Evolutionary conservation across 1,284 basidiomycete species (phyloP), one percentile per base, ranked within the genome.

Genomic region (Apiotrichum gracile): DNA sequence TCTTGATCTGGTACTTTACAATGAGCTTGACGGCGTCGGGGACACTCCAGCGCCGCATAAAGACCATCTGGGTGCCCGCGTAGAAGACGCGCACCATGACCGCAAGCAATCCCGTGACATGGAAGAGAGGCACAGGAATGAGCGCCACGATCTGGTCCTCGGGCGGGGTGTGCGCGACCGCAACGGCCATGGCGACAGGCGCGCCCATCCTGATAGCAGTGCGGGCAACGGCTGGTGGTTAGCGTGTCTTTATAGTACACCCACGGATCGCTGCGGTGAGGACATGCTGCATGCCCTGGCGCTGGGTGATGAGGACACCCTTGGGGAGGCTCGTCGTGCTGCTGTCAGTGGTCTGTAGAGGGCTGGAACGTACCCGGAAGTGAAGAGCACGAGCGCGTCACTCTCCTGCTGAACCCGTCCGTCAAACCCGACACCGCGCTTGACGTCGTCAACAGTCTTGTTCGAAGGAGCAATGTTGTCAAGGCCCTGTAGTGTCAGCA

Each of bases 301-400:
- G 52, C 50, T 58, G 57, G 16, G 57, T 54, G 50, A 52, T 52
- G 25, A 58, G 31, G 13, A 58, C 57, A 25, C 47, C 57, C 52
- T 58, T 58, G 17, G 57, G 57, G n/a, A 54, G 43, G 16, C 31
- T 38, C 13, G 57, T 58, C 1, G 57, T 58, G 21, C 55, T 49
- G 35, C 5, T 6, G 52, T 54, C 46, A 53, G 46, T 13, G 1
- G 6, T 9, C 9, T n/a, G 35, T 37, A 5, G 29, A 14, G 16
- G 21, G n/a, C n/a, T 13, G 3, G 14, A 24, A 26, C 49, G 16
- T 17, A 55, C 54, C 54, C 57, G 5, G 57, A 59, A 9, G 71
- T 68, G 54, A 70, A 73, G 58, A 72, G 68, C 35, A 72, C 65
- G 16, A 69, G 61, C 14, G 59, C 71, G 51, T 72, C 71, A 47